A percentile compares a stretch with the other conserved stretches of the same genome.
Evolutionary conservation across 2,329 filamentous ascomycete genomes (phyloP).

Genomic region (Talaromyces sp.): DNA sequence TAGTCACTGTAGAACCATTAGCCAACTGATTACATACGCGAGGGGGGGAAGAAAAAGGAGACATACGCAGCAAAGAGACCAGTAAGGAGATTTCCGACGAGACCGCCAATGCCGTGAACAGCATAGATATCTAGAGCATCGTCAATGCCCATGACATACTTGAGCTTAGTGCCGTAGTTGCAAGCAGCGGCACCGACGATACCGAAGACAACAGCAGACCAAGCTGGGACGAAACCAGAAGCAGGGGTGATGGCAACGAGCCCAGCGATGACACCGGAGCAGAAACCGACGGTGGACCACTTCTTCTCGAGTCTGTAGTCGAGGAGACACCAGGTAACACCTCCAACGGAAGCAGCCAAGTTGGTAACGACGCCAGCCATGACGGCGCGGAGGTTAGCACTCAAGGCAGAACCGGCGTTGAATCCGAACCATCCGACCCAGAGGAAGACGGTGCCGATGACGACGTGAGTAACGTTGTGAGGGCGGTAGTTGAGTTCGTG

Average conservation of each 20-base stretch:
- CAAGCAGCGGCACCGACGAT: conserved; percentile 71
- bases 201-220: conserved; percentile 78
- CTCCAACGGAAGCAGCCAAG: conserved; percentile 76
- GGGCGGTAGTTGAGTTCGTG: conserved; percentile 87
- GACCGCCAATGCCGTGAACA: conserved; percentile 72
- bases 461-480: conserved; percentile 89
- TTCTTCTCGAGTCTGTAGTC: conserved; percentile 87
- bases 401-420: conserved; percentile 79
- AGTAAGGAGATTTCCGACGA: conserved; percentile 75
- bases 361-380: conserved; percentile 88
- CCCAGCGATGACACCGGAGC: conserved; percentile 82
- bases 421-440: conserved; percentile 97
- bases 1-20: conserved; percentile 55
- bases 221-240: conserved; percentile 79
- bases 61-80: conserved; percentile 74
- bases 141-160: conserved; percentile 76
- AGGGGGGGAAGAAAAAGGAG: neutral
- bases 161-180: conserved; percentile 89
- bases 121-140: conserved; percentile 88
- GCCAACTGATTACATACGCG: conserved; percentile 2
- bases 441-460: conserved; percentile 87
- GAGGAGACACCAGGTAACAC: conserved; percentile 83
- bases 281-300: conserved; percentile 92
- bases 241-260: conserved; percentile 85
- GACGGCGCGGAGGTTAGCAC: conserved; percentile 77